phyloP scores from a whole-genome alignment of 208 protist genomes.

The Crithidia expoeki region DNA sequence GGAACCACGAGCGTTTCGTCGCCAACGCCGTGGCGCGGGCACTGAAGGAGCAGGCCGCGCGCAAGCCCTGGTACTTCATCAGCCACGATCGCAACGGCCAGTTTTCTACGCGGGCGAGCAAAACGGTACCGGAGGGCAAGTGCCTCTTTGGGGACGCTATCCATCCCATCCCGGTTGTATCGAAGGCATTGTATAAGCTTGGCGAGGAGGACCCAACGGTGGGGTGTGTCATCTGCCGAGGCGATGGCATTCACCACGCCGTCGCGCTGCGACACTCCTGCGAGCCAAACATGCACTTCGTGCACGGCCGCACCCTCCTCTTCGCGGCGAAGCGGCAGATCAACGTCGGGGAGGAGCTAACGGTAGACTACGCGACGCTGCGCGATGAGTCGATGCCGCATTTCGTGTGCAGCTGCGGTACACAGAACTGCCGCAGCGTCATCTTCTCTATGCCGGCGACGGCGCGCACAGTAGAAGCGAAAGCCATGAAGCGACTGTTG shows the following conservation, averaged over 20 bases:
- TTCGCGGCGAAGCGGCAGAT: slow-evolving; percentile 81
- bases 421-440: slow-evolving; percentile 81
- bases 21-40: slow-evolving; percentile 63
- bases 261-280: slow-evolving; percentile 90
- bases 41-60: slow-evolving; percentile 65
- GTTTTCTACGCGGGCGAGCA: slow-evolving; percentile 75
- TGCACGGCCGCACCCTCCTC: slow-evolving; percentile 79
- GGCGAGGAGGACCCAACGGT: slow-evolving; percentile 74
- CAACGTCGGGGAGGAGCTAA: slow-evolving; percentile 84
- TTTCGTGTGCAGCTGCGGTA: slow-evolving; percentile 85
- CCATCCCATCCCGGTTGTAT: slow-evolving; percentile 75
- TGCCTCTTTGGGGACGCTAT: slow-evolving; percentile 73
- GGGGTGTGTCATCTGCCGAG: slow-evolving; percentile 76
- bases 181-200: slow-evolving; percentile 79
- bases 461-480: slow-evolving; percentile 68
- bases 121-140: slow-evolving; percentile 72
- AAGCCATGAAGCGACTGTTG: slow-evolving; percentile 57
- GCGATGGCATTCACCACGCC: slow-evolving; percentile 70
- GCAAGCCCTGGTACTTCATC: slow-evolving; percentile 84
- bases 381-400: slow-evolving; percentile 80
- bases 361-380: slow-evolving; percentile 87
- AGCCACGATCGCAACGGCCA: slow-evolving; percentile 82
- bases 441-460: slow-evolving; percentile 77
- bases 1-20: slow-evolving; percentile 85
- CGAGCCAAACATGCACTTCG: slow-evolving; percentile 88